Evolutionary conservation across 768 basidiomycete genomes (phyloP).

Genomic region (Termitomyces sp.): DNA sequence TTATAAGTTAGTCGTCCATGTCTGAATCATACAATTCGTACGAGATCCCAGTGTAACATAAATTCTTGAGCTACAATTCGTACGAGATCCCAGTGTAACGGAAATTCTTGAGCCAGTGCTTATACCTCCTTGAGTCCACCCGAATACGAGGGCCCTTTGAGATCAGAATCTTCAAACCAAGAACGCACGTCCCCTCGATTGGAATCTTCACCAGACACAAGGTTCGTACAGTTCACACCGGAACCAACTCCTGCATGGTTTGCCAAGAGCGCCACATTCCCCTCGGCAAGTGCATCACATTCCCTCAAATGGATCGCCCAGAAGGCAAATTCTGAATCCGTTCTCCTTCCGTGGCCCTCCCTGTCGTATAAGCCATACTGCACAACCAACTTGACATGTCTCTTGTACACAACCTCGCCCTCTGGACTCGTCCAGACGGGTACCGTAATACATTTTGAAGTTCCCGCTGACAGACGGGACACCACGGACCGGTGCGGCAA

Average conservation of each 20-base stretch:
- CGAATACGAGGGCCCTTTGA: background rate
- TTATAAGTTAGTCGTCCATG: background rate
- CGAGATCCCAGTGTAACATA: background rate
- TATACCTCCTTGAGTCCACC: background rate
- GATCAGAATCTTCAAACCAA: no score
- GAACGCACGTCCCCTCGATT: background rate
- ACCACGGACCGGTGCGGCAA: background rate
- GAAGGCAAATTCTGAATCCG: background rate
- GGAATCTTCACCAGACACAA: background rate
- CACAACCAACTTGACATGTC: constrained; percentile 2
- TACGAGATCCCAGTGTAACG: background rate
- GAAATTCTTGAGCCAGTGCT: background rate
- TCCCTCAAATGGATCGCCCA: constrained; percentile 5
- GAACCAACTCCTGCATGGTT: background rate
- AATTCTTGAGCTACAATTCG: background rate
- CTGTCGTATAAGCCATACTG: constrained; percentile 2
- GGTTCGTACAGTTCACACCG: background rate
- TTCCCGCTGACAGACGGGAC: constrained; percentile 1
- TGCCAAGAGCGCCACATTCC: constrained; percentile 5
- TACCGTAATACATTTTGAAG: constrained; percentile 1
- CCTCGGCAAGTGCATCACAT: background rate
- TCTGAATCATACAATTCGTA: background rate
- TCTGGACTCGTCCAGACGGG: constrained; percentile 3
- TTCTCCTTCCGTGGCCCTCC: constrained; percentile 2
- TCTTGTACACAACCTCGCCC: constrained; percentile 1